Evolutionary conservation across 345 rosid species (phyloP), one percentile per base, ranked within the genome.

Genomic region (Corchorus olitorius): DNA sequence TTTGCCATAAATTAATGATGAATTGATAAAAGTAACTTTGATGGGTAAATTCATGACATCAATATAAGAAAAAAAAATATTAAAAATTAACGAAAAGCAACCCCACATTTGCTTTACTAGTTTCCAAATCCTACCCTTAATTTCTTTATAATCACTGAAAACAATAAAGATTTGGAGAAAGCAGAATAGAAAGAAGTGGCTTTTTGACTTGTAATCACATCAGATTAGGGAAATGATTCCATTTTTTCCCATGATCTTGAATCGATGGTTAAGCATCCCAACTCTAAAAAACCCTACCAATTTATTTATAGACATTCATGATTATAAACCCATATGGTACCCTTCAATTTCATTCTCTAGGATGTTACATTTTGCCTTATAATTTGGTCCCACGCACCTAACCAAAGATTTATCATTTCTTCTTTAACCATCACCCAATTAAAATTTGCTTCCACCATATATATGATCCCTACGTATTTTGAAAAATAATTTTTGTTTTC

Each of bases 301-400:
- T 46, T 2, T 46, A 6, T 49, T 67, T 33, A 8, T 50, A 34
- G 73, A 52, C 73, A 33, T 33, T 3, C 60, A 69, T 34, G 43
- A 69, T 52, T 69, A 4, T 27, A 67, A 48, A 13, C 6, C 4
- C 4, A 39, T n/a, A 5, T 65, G 52, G 50, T 65, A n/a, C 13
- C 20, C 70, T 9, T 65, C 35, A 34, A 34, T 50, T 16, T 9
- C 60, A 52, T 52, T 70, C 60, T 52, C 46, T 33, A 10, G 16
- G 70, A 56, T 52, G 73, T 70, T 70, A 70, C 61, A 52, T 70
- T 70, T 52, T 52, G 73, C 73, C 61, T 52, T 52, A 16, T 34
- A 17, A 50, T 52, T 12, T 9, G 73, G 73, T 3, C 73, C 73
- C 60, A 52, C 73, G 33, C 60, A 70, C 60, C 73, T 16, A 70